These are phyloP conservation scores for Lactarius evosmus DNA, from an alignment of 768 basidiomycete species.

Conservation along the genomic window DNA sequence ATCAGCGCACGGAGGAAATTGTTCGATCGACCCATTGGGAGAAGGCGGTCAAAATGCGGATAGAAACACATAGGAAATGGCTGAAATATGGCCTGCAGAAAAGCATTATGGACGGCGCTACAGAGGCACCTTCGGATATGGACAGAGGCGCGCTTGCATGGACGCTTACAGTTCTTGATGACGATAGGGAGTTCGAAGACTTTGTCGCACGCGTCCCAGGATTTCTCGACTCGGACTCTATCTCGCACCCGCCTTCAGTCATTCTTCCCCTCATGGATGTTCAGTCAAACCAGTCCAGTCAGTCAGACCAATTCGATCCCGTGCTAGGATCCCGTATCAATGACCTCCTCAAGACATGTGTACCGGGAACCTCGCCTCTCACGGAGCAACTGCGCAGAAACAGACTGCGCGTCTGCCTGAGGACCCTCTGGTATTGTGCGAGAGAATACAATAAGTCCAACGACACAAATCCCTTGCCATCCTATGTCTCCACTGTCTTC, in stretches of 20 bases:
- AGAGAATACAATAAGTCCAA: slow-evolving; percentile 2
- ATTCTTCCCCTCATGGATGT: background rate
- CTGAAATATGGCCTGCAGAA: slow-evolving; percentile 1
- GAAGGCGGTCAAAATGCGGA: background rate
- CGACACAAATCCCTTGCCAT: background rate
- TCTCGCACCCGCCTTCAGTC: background rate
- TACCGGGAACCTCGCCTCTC: background rate
- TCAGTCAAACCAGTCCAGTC: background rate
- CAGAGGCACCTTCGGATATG: background rate
- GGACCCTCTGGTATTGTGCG: slow-evolving; percentile 13
- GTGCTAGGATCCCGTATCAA: slow-evolving; percentile 7
- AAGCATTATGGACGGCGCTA: slow-evolving; percentile 1
- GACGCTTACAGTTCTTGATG: slow-evolving; percentile 11
- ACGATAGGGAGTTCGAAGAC: slow-evolving; percentile 6
- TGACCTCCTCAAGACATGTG: slow-evolving; percentile 13
- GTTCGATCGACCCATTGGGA: background rate
- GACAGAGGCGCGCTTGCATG: slow-evolving; percentile 3
- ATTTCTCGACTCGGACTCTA: background rate
- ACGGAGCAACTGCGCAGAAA: slow-evolving; percentile 1
- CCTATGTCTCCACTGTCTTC: slow-evolving; percentile 7
- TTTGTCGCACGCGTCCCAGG: slow-evolving; percentile 9
- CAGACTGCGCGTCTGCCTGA: slow-evolving; percentile 10
- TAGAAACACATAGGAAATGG: slow-evolving; percentile 2
- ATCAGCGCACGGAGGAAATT: background rate
- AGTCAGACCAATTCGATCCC: background rate